These are phyloP conservation scores for Saccharomyces pastorianus DNA, from an alignment of 1,139 yeast genomes.

Conservation along the genomic window DNA sequence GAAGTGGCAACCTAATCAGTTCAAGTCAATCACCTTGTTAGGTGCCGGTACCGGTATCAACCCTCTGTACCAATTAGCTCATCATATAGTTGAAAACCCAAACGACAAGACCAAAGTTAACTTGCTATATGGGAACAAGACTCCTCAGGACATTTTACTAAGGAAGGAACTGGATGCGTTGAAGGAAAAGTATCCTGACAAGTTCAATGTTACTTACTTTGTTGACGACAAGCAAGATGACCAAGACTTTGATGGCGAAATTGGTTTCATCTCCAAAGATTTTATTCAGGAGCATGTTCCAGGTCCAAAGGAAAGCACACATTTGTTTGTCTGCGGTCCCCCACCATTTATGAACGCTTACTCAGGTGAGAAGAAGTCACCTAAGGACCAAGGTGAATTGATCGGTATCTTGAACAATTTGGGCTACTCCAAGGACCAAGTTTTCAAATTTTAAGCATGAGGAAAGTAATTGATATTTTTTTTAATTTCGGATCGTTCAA, in stretches of 20 bases:
- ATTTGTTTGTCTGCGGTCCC: constrained; percentile 87
- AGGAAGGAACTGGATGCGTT: constrained; percentile 65
- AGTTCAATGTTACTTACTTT: constrained; percentile 69
- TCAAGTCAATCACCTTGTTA: constrained; percentile 67
- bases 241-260: constrained; percentile 41
- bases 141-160: constrained; percentile 70
- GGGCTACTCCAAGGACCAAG: constrained; percentile 81
- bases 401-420: constrained; percentile 80
- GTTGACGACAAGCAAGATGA: constrained; percentile 49
- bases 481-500: neutral
- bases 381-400: constrained; percentile 91
- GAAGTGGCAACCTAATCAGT: constrained; percentile 85
- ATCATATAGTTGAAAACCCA: constrained; percentile 62
- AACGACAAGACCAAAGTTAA: constrained; percentile 77
- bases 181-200: constrained; percentile 60
- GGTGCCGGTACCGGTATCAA: constrained; percentile 98
- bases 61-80: constrained; percentile 81
- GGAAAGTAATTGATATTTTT: neutral
- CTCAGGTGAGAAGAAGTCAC: constrained; percentile 49
- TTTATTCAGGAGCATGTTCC: constrained; percentile 51
- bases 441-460: constrained; percentile 66
- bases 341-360: constrained; percentile 76
- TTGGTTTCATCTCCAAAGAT: constrained; percentile 70
- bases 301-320: constrained; percentile 51
- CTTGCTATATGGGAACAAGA: constrained; percentile 70